phyloP scores from a whole-genome alignment of 2,329 filamentous ascomycete species.

The Plectosphaerella sp. region DNA sequence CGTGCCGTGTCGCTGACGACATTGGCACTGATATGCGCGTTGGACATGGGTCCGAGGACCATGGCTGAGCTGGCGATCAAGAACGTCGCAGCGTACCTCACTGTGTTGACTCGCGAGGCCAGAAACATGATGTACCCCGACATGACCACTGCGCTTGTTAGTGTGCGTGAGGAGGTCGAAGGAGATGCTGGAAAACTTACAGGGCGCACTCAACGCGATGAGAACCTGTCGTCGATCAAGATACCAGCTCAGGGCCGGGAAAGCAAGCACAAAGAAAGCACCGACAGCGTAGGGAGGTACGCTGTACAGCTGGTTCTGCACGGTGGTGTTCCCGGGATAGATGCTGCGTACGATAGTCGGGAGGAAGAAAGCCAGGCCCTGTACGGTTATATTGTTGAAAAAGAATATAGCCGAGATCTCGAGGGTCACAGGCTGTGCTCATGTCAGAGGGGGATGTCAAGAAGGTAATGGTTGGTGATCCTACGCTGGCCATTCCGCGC shows the following conservation, averaged over 20 bases:
- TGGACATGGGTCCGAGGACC: constrained; percentile 58
- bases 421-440: constrained; percentile 57
- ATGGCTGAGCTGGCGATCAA: constrained; percentile 63
- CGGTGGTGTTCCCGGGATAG: constrained; percentile 51
- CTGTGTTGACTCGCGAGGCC: constrained; percentile 42
- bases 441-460: too few species aligned
- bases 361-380: constrained; percentile 65
- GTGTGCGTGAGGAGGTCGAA: not conserved
- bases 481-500: constrained; percentile 47
- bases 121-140: constrained; percentile 68
- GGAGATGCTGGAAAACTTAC: not conserved
- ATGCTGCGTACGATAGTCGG: constrained; percentile 67
- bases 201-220: constrained; percentile 53
- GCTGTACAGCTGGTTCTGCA: constrained; percentile 65
- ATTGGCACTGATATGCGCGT: constrained; percentile 65
- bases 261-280: constrained; percentile 58
- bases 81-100: constrained; percentile 68
- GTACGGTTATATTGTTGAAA: constrained; percentile 66
- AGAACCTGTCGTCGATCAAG: constrained; percentile 57
- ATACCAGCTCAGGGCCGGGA: constrained; percentile 59
- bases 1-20: constrained; percentile 68
- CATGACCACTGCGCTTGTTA: constrained; percentile 46
- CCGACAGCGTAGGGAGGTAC: constrained; percentile 69
- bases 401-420: constrained; percentile 55
- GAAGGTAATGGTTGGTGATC: too few species aligned